Conservation (phyloP, 495 filamentous ascomycete genomes). For the Podospora comata region DNA sequence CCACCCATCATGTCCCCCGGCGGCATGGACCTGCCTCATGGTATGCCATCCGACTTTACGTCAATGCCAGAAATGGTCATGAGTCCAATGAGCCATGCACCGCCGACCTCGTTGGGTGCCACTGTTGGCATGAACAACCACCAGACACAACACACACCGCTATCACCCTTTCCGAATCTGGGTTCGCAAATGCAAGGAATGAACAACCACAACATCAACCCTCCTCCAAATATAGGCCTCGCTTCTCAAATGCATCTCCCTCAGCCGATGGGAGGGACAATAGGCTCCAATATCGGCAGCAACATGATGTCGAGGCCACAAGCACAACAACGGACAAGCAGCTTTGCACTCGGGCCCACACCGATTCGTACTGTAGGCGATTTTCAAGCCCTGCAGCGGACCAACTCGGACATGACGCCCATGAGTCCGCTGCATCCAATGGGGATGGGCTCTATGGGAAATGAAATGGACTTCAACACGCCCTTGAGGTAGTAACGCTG, state of each 20-base stretch:
- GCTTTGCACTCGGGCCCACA: constrained; percentile 40
- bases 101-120: constrained; percentile 31
- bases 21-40: constrained; percentile 36
- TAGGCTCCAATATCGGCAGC: constrained; percentile 29
- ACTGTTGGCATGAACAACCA: constrained; percentile 35
- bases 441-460: constrained; percentile 32
- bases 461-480: constrained; percentile 37
- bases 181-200: constrained; percentile 37
- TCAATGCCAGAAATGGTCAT: constrained; percentile 48
- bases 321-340: constrained; percentile 42
- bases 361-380: constrained; percentile 46
- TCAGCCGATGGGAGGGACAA: constrained; percentile 32
- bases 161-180: constrained; percentile 35
- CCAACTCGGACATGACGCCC: constrained; percentile 39
- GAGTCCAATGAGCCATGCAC: constrained; percentile 43
- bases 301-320: constrained; percentile 40
- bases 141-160: constrained; percentile 33
- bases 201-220: constrained; percentile 30
- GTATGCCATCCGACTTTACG: constrained; percentile 36
- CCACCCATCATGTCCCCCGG: constrained; percentile 45
- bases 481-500: constrained; percentile 30
- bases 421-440: constrained; percentile 38
- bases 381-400: constrained; percentile 45
- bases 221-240: constrained; percentile 29
- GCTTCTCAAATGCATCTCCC: constrained; percentile 33